A percentile compares a stretch with the other conserved stretches of the same genome.
phyloP scores from a whole-genome alignment of 2,329 filamentous ascomycete genomes.

The Aspergillus alliaceus region DNA sequence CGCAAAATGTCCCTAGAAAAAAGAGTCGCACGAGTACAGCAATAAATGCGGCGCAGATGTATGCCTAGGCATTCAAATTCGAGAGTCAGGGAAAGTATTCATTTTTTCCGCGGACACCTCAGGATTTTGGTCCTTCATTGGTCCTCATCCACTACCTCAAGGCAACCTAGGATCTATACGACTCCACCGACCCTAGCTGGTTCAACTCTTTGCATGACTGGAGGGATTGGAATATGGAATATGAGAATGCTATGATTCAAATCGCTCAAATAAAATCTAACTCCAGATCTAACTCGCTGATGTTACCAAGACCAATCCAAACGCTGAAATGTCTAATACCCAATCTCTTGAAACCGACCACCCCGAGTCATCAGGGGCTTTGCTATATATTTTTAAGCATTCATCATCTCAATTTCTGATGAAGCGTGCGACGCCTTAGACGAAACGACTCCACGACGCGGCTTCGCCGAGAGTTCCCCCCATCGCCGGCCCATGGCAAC shows the following conservation, averaged over 20 bases:
- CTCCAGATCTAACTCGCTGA: not conserved
- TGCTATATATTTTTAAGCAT: not conserved
- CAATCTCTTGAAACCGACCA: not conserved
- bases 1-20: not conserved
- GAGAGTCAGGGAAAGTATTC: not conserved
- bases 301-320: not conserved
- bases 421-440: not conserved
- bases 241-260: not conserved
- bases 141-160: not conserved
- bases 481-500: not conserved
- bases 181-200: not conserved
- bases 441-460: not conserved
- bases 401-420: not conserved
- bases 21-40: not conserved
- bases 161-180: not conserved
- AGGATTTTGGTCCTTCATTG: not conserved
- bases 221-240: not conserved
- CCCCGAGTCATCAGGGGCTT: not conserved
- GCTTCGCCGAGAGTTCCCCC: not conserved
- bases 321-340: not conserved
- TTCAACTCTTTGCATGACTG: not conserved
- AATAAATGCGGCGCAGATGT: not conserved
- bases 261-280: not conserved
- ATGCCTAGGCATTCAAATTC: not conserved
- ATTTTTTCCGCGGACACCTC: not conserved